phyloP scores from a whole-genome alignment of 306 rosid genomes.

The Malus orientalis region DNA sequence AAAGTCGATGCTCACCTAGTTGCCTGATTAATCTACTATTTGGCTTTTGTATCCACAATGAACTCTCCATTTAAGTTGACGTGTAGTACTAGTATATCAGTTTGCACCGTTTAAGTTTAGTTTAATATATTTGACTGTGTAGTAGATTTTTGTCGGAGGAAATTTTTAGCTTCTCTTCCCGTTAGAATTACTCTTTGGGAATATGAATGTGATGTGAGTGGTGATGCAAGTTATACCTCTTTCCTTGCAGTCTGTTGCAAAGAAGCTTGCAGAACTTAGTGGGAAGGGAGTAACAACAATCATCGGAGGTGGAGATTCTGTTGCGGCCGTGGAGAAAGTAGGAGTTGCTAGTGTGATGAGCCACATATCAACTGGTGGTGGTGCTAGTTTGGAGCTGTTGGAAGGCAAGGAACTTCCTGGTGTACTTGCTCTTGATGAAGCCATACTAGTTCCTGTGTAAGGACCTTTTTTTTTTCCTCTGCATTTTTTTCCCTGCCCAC shows the following conservation, averaged over 20 bases:
- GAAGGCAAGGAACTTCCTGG: conserved; percentile 99
- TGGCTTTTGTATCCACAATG: too few relatives aligned
- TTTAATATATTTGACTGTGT: neutral
- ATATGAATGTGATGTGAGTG: neutral
- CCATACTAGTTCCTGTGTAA: conserved; percentile 68
- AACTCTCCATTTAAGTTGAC: neutral
- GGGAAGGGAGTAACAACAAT: conserved; percentile 97
- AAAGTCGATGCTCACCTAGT: too few relatives aligned
- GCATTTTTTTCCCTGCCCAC: conserved; percentile 14
- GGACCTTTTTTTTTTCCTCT: conserved; percentile 30
- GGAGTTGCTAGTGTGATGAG: conserved; percentile 96
- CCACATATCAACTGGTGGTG: conserved; percentile 99
- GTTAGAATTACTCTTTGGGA: neutral
- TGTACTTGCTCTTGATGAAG: conserved; percentile 94
- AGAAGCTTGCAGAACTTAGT: conserved; percentile 91
- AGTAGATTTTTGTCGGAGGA: neutral
- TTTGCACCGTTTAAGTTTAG: neutral
- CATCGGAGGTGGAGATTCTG: conserved; percentile 99
- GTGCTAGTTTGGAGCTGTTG: conserved; percentile 97
- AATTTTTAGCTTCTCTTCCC: neutral
- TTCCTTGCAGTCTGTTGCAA: conserved; percentile 66
- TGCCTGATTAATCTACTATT: too few relatives aligned
- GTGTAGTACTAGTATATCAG: neutral
- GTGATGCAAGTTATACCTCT: conserved; percentile 6
- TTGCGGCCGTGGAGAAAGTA: conserved; percentile 97